phyloP scores from a whole-genome alignment of 352 stramenopile species.

The Halophytophthora batemanensis region DNA sequence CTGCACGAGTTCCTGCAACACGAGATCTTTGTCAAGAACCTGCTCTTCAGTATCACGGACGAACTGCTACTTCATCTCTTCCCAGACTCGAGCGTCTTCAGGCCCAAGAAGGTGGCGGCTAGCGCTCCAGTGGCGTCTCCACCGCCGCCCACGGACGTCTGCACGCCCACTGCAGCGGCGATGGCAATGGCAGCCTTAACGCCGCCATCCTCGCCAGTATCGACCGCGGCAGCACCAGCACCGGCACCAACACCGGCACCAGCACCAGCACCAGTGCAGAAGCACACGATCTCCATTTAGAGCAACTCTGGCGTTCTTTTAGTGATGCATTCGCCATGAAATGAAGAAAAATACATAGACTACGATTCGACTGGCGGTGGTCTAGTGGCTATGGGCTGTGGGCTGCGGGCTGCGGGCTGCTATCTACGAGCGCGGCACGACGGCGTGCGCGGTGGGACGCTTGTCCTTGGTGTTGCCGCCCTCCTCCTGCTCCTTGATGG shows the following conservation, averaged over 20 bases:
- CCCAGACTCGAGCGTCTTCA: slow-evolving; percentile 53
- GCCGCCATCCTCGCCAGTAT: slow-evolving; percentile 10
- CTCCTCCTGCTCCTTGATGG: slow-evolving; percentile 79
- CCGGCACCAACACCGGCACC: not conserved
- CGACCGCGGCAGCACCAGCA: slow-evolving; percentile 1
- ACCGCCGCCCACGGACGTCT: not conserved
- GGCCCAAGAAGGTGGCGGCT: slow-evolving; percentile 24
- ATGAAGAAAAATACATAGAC: slow-evolving; percentile 2
- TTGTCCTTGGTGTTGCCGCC: slow-evolving; percentile 42
- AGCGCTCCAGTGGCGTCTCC: slow-evolving; percentile 1
- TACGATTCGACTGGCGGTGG: not conserved
- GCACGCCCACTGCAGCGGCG: no score
- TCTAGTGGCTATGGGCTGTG: no score
- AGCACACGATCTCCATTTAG: slow-evolving; percentile 18
- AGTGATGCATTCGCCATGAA: no score
- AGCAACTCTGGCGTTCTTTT: slow-evolving; percentile 13
- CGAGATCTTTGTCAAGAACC: slow-evolving; percentile 85
- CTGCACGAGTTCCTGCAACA: slow-evolving; percentile 86
- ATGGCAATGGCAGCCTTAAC: slow-evolving; percentile 5
- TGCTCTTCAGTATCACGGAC: slow-evolving; percentile 77
- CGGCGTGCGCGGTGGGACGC: slow-evolving; percentile 39
- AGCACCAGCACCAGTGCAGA: no score
- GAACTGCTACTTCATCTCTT: slow-evolving; percentile 78
- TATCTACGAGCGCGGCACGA: slow-evolving; percentile 25
- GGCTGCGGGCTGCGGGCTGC: no score